Evolutionary conservation across 2,329 filamentous ascomycete genomes (phyloP).

Genomic region (Aspergillus aculeatinus): DNA sequence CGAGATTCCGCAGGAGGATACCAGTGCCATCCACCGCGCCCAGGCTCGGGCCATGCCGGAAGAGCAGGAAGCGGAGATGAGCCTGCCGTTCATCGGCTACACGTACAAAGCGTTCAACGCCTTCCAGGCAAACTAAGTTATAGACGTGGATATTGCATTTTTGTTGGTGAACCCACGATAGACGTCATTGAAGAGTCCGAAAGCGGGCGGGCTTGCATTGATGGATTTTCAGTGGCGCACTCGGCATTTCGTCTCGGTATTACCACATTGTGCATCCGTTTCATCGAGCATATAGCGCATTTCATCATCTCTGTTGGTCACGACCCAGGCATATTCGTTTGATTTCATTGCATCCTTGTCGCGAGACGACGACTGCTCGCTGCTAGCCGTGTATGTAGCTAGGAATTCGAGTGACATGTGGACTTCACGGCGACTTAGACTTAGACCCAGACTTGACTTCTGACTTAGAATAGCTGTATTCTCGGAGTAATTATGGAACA

Average conservation of each 20-base stretch:
- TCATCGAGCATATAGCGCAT: constrained; percentile 40
- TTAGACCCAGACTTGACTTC: not conserved
- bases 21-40: constrained; percentile 79
- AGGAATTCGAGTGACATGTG: constrained; percentile 14
- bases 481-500: too few relatives aligned
- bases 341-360: constrained; percentile 27
- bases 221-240: constrained; percentile 23
- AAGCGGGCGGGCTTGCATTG: constrained; percentile 38
- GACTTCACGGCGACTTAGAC: not conserved
- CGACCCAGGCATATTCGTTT: constrained; percentile 22
- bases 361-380: constrained; percentile 23
- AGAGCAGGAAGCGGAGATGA: constrained; percentile 89
- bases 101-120: constrained; percentile 95
- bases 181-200: constrained; percentile 22
- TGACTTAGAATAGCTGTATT: too few relatives aligned
- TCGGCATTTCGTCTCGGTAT: constrained; percentile 23
- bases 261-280: constrained; percentile 27
- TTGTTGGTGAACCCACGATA: constrained; percentile 20
- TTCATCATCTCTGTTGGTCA: constrained; percentile 23
- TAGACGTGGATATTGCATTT: constrained; percentile 19
- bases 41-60: constrained; percentile 71
- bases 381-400: constrained; percentile 15
- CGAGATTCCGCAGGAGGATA: constrained; percentile 96
- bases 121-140: constrained; percentile 48
- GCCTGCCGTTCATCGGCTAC: constrained; percentile 91